Percentiles rank a stretch among this genome's conserved stretches.
Evolutionary conservation across 2,329 filamentous ascomycete genomes (phyloP).

Genomic region (Fusarium sacchari): DNA sequence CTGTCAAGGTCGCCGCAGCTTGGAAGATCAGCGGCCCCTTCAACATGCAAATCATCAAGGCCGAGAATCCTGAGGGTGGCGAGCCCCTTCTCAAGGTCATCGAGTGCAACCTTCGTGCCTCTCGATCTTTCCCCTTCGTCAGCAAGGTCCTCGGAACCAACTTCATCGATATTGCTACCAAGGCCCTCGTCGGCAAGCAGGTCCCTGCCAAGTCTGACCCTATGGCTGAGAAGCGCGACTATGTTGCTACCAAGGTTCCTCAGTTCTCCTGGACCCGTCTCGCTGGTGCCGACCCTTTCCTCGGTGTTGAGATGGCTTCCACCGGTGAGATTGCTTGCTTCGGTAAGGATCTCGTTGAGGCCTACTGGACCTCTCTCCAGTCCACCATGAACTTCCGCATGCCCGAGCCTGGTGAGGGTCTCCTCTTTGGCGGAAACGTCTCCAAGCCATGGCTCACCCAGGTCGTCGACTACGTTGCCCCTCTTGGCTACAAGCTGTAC

Average conservation of each 20-base stretch:
- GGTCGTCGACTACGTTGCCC: constrained; percentile 87
- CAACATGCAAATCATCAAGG: constrained; percentile 99
- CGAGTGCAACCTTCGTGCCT: constrained; percentile 97
- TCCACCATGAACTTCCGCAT: constrained; percentile 99
- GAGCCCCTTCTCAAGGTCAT: constrained; percentile 90
- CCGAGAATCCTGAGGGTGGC: constrained; percentile 77
- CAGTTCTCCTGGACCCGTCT: constrained; percentile 99
- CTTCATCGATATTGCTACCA: constrained; percentile 96
- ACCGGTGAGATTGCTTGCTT: constrained; percentile 99
- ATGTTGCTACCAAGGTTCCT: constrained; percentile 95
- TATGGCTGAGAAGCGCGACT: constrained; percentile 90
- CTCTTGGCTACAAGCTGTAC: constrained; percentile 94
- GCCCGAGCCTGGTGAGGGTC: constrained; percentile 92
- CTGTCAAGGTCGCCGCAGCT: constrained; percentile 93
- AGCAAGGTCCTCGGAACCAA: constrained; percentile 96
- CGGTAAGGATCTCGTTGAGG: constrained; percentile 93
- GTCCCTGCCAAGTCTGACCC: constrained; percentile 87
- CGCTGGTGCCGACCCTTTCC: constrained; percentile 94
- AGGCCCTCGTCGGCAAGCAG: constrained; percentile 85
- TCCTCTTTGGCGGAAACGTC: constrained; percentile 90
- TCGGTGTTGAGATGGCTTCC: constrained; percentile 96
- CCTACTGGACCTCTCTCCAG: constrained; percentile 97
- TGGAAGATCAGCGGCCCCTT: constrained; percentile 98
- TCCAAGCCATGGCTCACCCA: constrained; percentile 75
- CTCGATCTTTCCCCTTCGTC: constrained; percentile 97